Conservation (phyloP, 495 filamentous ascomycete genomes). For the Evansstolkia leycettana region DNA sequence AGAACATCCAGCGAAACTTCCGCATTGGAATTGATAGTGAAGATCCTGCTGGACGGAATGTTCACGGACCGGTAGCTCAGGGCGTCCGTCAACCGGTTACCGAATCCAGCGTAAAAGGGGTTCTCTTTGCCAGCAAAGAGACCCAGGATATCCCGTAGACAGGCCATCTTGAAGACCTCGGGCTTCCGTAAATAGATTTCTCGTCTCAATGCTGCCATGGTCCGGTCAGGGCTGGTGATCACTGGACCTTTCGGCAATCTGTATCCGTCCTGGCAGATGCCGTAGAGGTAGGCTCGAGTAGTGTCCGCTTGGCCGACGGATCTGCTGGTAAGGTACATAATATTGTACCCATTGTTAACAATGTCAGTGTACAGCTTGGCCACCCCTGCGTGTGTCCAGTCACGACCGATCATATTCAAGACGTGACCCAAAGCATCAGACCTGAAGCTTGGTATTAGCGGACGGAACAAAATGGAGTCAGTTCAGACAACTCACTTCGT, state of each 20-base stretch:
- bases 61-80: conserved; percentile 92
- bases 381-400: conserved; percentile 96
- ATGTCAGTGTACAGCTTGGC: conserved; percentile 97
- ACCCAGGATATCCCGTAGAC: conserved; percentile 80
- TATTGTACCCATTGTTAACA: conserved; percentile 91
- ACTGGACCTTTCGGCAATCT: conserved; percentile 80
- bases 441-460: conserved; percentile 11
- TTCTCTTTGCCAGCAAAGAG: conserved; percentile 69
- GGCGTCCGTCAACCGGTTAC: conserved; percentile 92
- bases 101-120: conserved; percentile 95
- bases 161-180: conserved; percentile 99
- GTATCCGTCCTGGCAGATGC: conserved; percentile 80
- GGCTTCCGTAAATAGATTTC: conserved; percentile 95
- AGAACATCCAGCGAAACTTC: conserved; percentile 90
- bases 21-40: conserved; percentile 97
- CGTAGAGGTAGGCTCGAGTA: conserved; percentile 81
- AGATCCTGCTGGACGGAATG: conserved; percentile 86
- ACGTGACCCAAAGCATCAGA: conserved; percentile 97
- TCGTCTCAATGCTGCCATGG: conserved; percentile 85
- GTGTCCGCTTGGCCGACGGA: conserved; percentile 89
- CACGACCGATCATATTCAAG: conserved; percentile 91
- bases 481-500: conserved; percentile 54
- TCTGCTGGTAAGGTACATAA: conserved; percentile 93
- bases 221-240: conserved; percentile 89
- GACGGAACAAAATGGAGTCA: background rate